Conservation (phyloP, 495 filamentous ascomycete species). For the Talaromyces stipitatus region DNA sequence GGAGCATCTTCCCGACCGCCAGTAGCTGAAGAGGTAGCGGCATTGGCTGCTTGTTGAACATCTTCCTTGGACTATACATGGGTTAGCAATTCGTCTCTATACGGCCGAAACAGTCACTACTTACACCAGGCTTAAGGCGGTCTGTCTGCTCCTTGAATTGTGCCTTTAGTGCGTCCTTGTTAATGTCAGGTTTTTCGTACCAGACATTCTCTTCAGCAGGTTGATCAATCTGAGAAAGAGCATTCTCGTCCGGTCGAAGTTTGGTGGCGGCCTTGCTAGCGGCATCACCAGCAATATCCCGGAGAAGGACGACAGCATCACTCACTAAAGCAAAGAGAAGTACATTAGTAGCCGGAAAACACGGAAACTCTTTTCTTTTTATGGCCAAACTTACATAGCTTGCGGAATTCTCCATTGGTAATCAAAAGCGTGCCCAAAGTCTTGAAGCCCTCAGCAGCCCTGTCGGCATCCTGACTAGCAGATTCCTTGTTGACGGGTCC, state of each 20-base stretch:
- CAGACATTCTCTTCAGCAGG: constrained; percentile 86
- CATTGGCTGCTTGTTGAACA: constrained; percentile 44
- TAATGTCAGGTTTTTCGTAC: constrained; percentile 82
- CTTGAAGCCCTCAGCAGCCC: constrained; percentile 77
- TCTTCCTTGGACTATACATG: constrained; percentile 18
- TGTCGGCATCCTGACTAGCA: constrained; percentile 71
- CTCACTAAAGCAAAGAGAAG: constrained; percentile 56
- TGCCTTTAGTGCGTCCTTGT: constrained; percentile 59
- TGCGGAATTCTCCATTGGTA: constrained; percentile 94
- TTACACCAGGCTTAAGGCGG: constrained; percentile 52
- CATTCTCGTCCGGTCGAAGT: constrained; percentile 72
- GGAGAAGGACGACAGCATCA: constrained; percentile 74
- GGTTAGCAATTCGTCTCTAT: too few species aligned
- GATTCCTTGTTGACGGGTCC: constrained; percentile 65
- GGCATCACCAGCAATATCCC: constrained; percentile 86
- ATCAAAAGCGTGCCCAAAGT: constrained; percentile 84
- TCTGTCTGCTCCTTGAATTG: constrained; percentile 55
- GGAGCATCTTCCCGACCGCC: constrained; percentile 36
- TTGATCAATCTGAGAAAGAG: constrained; percentile 67
- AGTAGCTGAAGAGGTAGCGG: constrained; percentile 44
- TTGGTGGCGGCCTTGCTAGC: constrained; percentile 72
- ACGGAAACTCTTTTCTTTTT: too few species aligned
- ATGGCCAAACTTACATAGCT: constrained; percentile 59
- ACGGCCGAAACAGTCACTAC: neutral
- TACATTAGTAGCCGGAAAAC: neutral